Conservation (phyloP, 2,329 filamentous ascomycete species). For the Albifimbria verrucaria region DNA sequence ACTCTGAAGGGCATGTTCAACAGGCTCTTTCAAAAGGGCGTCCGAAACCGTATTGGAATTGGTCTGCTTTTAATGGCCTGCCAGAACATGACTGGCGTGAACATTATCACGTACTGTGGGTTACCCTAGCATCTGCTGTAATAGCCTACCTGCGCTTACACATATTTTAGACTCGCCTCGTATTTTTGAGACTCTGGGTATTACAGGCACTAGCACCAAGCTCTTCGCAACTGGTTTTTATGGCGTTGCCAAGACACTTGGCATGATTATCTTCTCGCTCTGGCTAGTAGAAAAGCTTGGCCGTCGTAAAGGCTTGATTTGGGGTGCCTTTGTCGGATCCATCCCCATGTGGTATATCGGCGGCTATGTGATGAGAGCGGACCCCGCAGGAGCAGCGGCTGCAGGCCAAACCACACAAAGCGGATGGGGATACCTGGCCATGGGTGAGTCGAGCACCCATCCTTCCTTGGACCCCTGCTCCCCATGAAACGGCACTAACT, state of each 20-base stretch:
- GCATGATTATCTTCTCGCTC: conserved; percentile 31
- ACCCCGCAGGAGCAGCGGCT: conserved; percentile 31
- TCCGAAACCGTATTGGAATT: conserved; percentile 41
- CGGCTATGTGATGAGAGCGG: conserved; percentile 23
- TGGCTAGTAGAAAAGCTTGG: conserved; percentile 44
- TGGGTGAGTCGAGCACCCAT: conserved; percentile 24
- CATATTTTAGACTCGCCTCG: conserved; percentile 29
- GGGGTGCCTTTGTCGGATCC: conserved; percentile 24
- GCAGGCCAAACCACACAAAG: conserved; percentile 37
- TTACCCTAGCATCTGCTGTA: no score
- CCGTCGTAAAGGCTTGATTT: conserved; percentile 42
- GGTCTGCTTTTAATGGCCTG: conserved; percentile 45
- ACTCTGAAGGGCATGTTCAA: conserved; percentile 19
- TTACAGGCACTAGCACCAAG: conserved; percentile 24
- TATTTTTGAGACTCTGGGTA: conserved; percentile 30
- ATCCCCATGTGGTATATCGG: conserved; percentile 33
- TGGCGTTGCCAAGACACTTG: conserved; percentile 28
- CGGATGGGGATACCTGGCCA: conserved; percentile 35
- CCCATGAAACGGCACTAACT: background rate
- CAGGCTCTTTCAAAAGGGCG: conserved; percentile 24
- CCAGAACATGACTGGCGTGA: conserved; percentile 36
- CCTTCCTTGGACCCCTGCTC: background rate
- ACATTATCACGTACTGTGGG: conserved; percentile 54
- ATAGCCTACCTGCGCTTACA: no score
- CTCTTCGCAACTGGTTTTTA: conserved; percentile 34